phyloP scores from a whole-genome alignment of 2,329 filamentous ascomycete species.

The Colletotrichum acutatum region DNA sequence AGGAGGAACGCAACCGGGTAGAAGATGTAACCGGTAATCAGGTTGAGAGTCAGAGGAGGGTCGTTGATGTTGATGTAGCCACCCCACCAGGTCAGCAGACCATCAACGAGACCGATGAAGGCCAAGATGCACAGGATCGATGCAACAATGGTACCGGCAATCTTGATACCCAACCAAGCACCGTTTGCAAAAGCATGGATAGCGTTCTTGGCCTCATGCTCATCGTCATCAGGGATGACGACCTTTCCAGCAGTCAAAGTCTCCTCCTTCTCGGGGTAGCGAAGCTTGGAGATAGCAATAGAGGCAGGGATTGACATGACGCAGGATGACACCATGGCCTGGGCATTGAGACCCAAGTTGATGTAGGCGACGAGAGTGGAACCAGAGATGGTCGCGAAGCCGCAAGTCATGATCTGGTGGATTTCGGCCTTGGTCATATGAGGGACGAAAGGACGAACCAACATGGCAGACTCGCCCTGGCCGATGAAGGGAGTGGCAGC shows the following conservation, averaged over 20 bases:
- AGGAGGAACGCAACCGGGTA: constrained; percentile 85
- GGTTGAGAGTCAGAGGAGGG: constrained; percentile 77
- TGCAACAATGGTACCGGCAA: constrained; percentile 83
- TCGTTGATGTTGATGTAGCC: constrained; percentile 78
- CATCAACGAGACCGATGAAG: constrained; percentile 78
- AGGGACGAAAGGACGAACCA: constrained; percentile 87
- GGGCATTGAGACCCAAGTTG: constrained; percentile 81
- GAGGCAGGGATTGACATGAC: constrained; percentile 97
- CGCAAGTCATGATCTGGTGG: constrained; percentile 92
- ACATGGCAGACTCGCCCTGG: constrained; percentile 92
- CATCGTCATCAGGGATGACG: constrained; percentile 82
- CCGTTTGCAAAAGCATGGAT: constrained; percentile 89
- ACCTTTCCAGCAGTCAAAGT: constrained; percentile 85
- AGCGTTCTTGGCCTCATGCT: constrained; percentile 80
- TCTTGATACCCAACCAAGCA: constrained; percentile 87
- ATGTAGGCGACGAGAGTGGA: constrained; percentile 90
- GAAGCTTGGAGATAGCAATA: constrained; percentile 87
- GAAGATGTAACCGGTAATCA: constrained; percentile 81
- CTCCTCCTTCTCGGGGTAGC: constrained; percentile 89
- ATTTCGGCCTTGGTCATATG: constrained; percentile 89
- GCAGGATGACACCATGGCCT: constrained; percentile 89
- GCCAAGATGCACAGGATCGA: constrained; percentile 88
- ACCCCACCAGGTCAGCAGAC: constrained; percentile 86
- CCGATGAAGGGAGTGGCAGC: constrained; percentile 94
- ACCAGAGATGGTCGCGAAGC: constrained; percentile 92